Evolutionary conservation across 139 green algal species (phyloP).

Genomic region (Coelastrella sp.): DNA sequence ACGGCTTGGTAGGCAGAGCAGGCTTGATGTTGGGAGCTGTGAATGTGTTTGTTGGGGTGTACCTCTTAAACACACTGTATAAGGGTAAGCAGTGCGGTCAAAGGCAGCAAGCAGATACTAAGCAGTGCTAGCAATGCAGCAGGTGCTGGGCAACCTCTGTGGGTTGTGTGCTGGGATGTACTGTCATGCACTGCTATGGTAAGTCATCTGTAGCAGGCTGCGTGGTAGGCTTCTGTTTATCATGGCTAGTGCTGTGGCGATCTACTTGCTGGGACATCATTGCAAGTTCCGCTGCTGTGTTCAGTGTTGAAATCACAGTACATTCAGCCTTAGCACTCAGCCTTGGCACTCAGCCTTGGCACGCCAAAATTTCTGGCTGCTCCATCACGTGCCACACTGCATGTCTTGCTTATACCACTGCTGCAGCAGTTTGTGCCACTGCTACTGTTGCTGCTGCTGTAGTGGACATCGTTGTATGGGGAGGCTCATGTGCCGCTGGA

Average conservation of each 20-base stretch:
- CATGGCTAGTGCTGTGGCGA: too few relatives aligned
- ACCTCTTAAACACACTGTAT: slow-evolving; percentile 20
- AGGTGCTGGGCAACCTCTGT: too few relatives aligned
- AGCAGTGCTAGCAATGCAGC: not conserved
- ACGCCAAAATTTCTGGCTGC: not conserved
- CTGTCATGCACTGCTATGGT: too few relatives aligned
- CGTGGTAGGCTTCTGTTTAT: too few relatives aligned
- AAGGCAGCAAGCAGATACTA: not conserved
- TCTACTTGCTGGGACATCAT: too few relatives aligned
- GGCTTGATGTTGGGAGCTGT: slow-evolving; percentile 42
- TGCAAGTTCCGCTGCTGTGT: too few relatives aligned
- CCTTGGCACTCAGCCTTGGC: not conserved
- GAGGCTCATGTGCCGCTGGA: not conserved
- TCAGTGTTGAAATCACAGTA: too few relatives aligned
- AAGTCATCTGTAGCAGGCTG: too few relatives aligned
- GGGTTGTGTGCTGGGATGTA: too few relatives aligned
- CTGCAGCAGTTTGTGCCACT: too few relatives aligned
- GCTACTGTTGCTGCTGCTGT: not conserved
- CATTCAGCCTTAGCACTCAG: too few relatives aligned
- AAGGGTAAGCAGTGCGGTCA: not conserved
- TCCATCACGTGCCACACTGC: not conserved
- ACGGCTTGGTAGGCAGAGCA: slow-evolving; percentile 37
- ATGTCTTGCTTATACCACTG: not conserved
- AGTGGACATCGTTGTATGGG: slow-evolving; percentile 22
- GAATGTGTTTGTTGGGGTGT: slow-evolving; percentile 45